Conservation (phyloP, 2,329 filamentous ascomycete species). For the Chaetomiaceae sp. region DNA sequence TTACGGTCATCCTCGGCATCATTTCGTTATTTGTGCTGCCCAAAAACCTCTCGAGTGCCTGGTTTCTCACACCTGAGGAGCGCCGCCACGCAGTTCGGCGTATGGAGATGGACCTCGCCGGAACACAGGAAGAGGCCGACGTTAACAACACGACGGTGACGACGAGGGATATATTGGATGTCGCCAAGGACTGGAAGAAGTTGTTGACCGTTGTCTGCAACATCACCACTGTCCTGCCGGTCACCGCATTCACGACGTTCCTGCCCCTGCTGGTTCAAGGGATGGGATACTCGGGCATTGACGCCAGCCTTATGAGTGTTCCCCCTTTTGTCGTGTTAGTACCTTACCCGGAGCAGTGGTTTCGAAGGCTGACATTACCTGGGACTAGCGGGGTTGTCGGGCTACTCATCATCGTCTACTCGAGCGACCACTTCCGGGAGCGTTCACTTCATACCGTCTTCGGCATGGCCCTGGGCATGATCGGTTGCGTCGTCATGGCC, state of each 20-base stretch:
- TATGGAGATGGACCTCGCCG: neutral
- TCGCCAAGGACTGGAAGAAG: constrained; percentile 7
- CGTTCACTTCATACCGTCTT: constrained; percentile 2
- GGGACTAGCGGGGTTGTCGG: neutral
- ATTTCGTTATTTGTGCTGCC: neutral
- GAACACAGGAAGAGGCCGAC: neutral
- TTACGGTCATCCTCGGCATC: neutral
- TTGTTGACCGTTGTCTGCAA: constrained; percentile 1
- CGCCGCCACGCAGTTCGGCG: neutral
- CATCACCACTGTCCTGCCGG: constrained; percentile 2
- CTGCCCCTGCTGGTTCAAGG: constrained; percentile 3
- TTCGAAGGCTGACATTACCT: too few species aligned
- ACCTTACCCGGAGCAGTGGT: too few species aligned
- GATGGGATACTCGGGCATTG: constrained; percentile 2
- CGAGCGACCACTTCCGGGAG: constrained; percentile 1
- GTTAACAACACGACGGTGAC: neutral
- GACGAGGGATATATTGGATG: neutral
- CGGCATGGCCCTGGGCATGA: constrained; percentile 3
- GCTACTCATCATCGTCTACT: neutral
- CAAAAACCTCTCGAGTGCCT: neutral
- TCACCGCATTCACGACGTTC: constrained; percentile 7
- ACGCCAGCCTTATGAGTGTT: constrained; percentile 1
- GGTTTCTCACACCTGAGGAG: neutral
- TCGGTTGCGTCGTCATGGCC: constrained; percentile 4
- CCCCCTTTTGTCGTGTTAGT: constrained; percentile 1